Conservation (phyloP, 2,329 filamentous ascomycete genomes). For the Graphilbum fragrans region DNA sequence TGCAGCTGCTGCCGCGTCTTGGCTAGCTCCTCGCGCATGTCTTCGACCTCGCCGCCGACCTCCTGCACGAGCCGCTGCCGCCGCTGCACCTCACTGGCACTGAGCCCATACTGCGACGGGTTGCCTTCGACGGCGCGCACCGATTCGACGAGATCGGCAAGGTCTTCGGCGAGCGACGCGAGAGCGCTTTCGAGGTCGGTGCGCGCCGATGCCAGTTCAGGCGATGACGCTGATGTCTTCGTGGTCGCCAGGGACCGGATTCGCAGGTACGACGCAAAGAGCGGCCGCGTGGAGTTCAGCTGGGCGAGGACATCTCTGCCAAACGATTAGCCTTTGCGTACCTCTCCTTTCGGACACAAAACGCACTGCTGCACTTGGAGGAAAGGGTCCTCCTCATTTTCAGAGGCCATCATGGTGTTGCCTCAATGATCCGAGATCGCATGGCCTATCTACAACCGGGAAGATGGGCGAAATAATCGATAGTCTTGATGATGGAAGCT, state of each 20-base stretch:
- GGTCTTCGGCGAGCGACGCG: constrained; percentile 63
- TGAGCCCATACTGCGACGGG: constrained; percentile 77
- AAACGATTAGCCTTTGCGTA: constrained; percentile 3
- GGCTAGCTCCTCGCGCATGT: constrained; percentile 74
- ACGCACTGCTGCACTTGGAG: constrained; percentile 59
- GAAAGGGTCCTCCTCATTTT: constrained; percentile 57
- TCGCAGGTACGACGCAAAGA: constrained; percentile 90
- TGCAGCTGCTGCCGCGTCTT: constrained; percentile 36
- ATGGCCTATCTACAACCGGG: no score
- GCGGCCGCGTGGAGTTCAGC: constrained; percentile 66
- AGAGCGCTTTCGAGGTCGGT: constrained; percentile 56
- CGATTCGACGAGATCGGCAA: constrained; percentile 76
- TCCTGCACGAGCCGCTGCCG: constrained; percentile 76
- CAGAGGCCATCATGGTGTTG: constrained; percentile 52
- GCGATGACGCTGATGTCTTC: constrained; percentile 54
- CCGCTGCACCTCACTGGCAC: constrained; percentile 68
- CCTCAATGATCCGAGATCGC: not conserved
- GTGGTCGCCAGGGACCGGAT: constrained; percentile 76
- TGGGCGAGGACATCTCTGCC: constrained; percentile 76
- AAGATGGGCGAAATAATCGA: no score
- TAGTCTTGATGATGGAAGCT: no score
- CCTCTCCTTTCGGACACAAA: not conserved
- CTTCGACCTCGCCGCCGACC: constrained; percentile 76
- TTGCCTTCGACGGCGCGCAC: constrained; percentile 81
- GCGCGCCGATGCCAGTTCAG: constrained; percentile 72